These are phyloP conservation scores for Dothideomycetes sp. DNA, from an alignment of 2,329 filamentous ascomycete genomes.

Conservation along the genomic window DNA sequence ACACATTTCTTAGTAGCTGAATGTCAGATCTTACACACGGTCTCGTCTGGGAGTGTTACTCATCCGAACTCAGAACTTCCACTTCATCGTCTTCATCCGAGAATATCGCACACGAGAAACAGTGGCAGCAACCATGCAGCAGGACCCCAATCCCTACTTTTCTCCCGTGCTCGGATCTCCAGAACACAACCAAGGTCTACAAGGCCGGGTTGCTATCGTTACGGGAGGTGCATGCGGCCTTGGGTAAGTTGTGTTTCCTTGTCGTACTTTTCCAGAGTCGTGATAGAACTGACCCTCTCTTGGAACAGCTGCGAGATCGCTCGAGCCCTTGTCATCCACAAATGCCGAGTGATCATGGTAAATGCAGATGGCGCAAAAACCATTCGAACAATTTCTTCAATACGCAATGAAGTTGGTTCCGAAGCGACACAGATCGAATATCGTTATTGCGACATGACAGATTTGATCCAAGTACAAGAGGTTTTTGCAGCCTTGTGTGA, in stretches of 20 bases:
- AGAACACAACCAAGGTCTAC: conserved; percentile 10
- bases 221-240: conserved; percentile 16
- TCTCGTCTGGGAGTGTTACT: conserved; percentile 10
- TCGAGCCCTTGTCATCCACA: conserved; percentile 17
- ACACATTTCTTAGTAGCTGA: too few species aligned
- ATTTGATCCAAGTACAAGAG: conserved; percentile 29
- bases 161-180: conserved; percentile 9
- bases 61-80: conserved; percentile 46
- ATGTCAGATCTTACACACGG: conserved; percentile 9
- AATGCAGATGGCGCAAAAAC: conserved; percentile 34
- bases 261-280: not conserved
- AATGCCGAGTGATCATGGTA: conserved; percentile 22
- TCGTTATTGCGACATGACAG: conserved; percentile 35
- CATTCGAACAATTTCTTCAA: conserved; percentile 26
- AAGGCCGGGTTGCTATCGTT: conserved; percentile 14
- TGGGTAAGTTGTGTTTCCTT: conserved; percentile 2
- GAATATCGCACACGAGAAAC: too few species aligned
- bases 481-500: conserved; percentile 32
- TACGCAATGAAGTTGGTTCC: conserved; percentile 22
- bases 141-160: conserved; percentile 3
- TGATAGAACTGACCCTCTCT: not conserved
- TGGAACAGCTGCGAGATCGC: conserved; percentile 16
- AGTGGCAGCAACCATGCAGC: not conserved
- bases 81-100: conserved; percentile 91
- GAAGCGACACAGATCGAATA: conserved; percentile 30